These are phyloP conservation scores for Pseudotsuga menziesii DNA, from an alignment of 75 land plant genomes.

Conservation along the genomic window DNA sequence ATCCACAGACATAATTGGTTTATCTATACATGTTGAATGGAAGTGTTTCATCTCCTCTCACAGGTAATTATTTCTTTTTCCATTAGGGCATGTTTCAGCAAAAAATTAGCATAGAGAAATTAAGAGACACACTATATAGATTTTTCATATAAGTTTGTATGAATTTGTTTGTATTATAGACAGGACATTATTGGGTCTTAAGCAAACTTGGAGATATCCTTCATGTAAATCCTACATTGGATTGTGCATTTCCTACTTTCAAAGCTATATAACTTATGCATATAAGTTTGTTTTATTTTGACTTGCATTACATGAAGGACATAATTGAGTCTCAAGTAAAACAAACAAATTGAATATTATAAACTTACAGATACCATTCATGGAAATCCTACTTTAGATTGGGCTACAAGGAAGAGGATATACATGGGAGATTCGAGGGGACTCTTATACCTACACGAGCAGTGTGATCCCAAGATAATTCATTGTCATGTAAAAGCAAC, in stretches of 20 bases:
- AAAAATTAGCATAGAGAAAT: not conserved
- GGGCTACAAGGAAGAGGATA: conserved; percentile 64
- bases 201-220: too few relatives aligned
- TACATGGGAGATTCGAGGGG: conserved; percentile 73
- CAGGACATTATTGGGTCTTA: not conserved
- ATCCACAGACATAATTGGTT: conserved; percentile 54
- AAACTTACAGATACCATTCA: not conserved
- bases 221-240: too few relatives aligned
- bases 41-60: conserved; percentile 81
- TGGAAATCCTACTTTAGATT: conserved; percentile 64
- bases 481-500: conserved; percentile 96
- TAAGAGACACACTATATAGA: not conserved
- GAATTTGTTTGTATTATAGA: not conserved
- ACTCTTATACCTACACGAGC: conserved; percentile 68
- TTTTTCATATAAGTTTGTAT: not conserved
- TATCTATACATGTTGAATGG: conserved; percentile 87
- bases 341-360: too few relatives aligned
- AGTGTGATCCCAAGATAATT: conserved; percentile 94
- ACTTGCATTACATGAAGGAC: too few relatives aligned
- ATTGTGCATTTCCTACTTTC: too few relatives aligned
- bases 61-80: conserved; percentile 32
- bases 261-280: too few relatives aligned
- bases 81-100: too few relatives aligned
- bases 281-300: too few relatives aligned
- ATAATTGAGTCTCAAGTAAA: too few relatives aligned